Evolutionary conservation across 768 basidiomycete genomes (phyloP), one percentile per base, ranked within the genome.

Genomic region (Boletus rufocinnamomeus): DNA sequence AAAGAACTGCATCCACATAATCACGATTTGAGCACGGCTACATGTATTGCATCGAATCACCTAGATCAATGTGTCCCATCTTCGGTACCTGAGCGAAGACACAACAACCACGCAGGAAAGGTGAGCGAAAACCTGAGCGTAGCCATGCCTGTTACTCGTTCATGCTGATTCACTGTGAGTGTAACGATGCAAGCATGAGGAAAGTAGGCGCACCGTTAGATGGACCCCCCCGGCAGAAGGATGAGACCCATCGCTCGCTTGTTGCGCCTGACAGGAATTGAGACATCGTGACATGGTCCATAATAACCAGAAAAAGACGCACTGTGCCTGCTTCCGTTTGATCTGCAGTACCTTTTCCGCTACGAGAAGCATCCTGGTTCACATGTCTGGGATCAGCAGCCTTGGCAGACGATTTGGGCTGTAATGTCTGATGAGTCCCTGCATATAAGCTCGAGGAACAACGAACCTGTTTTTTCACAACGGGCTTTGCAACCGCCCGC

Each of bases 101-200:
- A 34, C 11, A 34, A 8, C 32, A 34, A 2, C 32, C 11, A 34
- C 32, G 32, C 32, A 11, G 34, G 34, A 13, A 34, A 34, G 3
- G 11, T 3, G 34, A 34, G 2, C 1, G 34, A 10, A 9, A 14
- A 34, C 2, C 11, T 13, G 13, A 35, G 34, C 4, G 34, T 35
- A 14, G 13, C 34, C 13, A 1, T 35, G 34, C 34, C 34, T 35
- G 34, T 13, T 35, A 27, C 25, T 46, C 17, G 25, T 17, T 34
- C 54, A 69, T 14, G 37, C 25, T 2, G 10, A 25, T 45, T 25
- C 23, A 9, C 8, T 17, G 14, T 27, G 44, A 45, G 25, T 27
- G 0, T 5, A 10, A 45, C 34, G 5, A 10, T 2, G 4, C 10
- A 25, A 45, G 1, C 4, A 1, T 0, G 27, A 17, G 25, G 4